Percentiles rank a stretch among this genome's conserved stretches.
Evolutionary conservation across 176 grass and related monocot genomes (phyloP).

Genomic region (Carex littledalei): DNA sequence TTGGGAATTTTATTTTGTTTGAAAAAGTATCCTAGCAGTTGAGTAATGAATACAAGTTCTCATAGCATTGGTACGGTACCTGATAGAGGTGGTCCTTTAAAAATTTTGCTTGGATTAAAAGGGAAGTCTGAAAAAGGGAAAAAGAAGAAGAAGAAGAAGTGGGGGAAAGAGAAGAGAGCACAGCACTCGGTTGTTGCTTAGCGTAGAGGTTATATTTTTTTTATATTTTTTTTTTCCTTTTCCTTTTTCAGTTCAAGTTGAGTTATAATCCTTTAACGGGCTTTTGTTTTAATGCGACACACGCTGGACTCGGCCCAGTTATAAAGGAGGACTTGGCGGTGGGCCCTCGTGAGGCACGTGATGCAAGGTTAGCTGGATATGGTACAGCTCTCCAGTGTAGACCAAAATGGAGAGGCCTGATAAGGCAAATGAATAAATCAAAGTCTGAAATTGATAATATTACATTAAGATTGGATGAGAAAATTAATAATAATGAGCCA

Average conservation of each 20-base stretch:
- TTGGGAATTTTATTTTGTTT: background rate
- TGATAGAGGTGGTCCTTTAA: background rate
- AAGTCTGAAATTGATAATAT: too few relatives aligned
- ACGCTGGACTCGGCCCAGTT: constrained; percentile 23
- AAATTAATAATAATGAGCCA: too few relatives aligned
- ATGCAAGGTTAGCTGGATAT: background rate
- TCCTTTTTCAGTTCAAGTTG: background rate
- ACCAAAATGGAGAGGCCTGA: background rate
- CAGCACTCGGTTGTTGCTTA: constrained; percentile 19
- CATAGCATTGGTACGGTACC: background rate
- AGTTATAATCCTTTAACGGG: background rate
- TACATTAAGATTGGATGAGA: too few relatives aligned
- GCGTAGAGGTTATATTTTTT: constrained; percentile 7
- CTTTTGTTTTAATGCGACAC: constrained; percentile 20
- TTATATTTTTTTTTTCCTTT: background rate
- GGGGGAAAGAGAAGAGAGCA: background rate
- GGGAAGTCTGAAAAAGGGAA: constrained; percentile 30
- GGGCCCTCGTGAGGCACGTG: constrained; percentile 27
- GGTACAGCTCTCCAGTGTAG: background rate
- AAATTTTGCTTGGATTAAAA: constrained; percentile 51
- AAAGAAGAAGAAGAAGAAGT: background rate
- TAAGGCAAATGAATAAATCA: background rate
- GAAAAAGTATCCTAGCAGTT: background rate
- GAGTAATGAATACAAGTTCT: background rate
- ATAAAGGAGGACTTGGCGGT: constrained; percentile 7